Conservation (phyloP, 352 stramenopile species). For the Elongisporangium undulatum region DNA sequence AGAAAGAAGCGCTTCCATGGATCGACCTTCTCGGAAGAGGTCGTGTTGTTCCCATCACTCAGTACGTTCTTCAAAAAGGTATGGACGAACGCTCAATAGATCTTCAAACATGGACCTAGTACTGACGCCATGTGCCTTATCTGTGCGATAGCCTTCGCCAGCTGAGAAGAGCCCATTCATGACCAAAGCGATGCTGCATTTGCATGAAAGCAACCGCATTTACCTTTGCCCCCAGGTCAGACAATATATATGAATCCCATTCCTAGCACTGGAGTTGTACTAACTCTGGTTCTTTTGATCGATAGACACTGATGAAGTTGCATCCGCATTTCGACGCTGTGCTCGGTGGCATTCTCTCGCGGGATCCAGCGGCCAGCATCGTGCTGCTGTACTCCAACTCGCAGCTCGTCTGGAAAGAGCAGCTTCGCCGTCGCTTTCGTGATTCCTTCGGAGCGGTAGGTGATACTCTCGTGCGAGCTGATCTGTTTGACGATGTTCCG, state of each 20-base stretch:
- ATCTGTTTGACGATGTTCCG: not conserved
- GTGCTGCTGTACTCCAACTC: constrained; percentile 42
- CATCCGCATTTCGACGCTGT: constrained; percentile 46
- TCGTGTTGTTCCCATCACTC: constrained; percentile 64
- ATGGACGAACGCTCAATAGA: not conserved
- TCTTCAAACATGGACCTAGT: not conserved
- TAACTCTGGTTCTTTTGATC: not conserved
- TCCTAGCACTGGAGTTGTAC: not conserved
- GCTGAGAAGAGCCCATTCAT: constrained; percentile 6
- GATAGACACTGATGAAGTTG: constrained; percentile 66
- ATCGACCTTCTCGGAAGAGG: constrained; percentile 52
- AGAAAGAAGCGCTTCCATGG: constrained; percentile 23
- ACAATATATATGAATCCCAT: not conserved
- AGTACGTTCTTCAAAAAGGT: constrained; percentile 48
- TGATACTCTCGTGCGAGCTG: not conserved
- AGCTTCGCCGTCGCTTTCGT: constrained; percentile 34
- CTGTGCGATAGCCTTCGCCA: not conserved
- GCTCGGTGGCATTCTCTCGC: constrained; percentile 29
- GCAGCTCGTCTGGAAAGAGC: constrained; percentile 50
- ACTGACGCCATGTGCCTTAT: not conserved
- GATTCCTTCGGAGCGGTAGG: constrained; percentile 26
- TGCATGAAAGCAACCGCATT: constrained; percentile 35
- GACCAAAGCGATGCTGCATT: constrained; percentile 26
- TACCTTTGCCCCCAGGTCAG: constrained; percentile 54
- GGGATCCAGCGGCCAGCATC: constrained; percentile 29